Base-by-base conservation (phyloP, 1,284 basidiomycete species). In the Abortiporus biennis region DNA sequence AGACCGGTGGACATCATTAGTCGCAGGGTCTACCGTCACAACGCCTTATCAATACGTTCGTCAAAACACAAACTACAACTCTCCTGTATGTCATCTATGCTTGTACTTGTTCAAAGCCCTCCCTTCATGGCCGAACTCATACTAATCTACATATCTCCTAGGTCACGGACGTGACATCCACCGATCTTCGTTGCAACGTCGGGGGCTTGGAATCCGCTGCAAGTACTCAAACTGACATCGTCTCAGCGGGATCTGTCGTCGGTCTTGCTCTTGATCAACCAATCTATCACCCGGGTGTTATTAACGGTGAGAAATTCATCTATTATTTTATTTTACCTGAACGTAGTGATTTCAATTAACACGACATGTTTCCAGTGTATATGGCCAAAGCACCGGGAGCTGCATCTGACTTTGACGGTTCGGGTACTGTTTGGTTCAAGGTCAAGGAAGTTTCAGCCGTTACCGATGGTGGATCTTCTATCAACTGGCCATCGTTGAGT, bases 171-270 rank as follows among this genome's bases (percentile, higher is more conserved):
- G 40, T 42, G 20, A 63, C 51, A 21, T 61, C 57, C 41, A 42
- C 54, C 20, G 65, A 68, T 47, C 59, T 70, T 50, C 56, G 67
- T 15, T 71, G 68, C 58, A 68, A 70, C 54, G 62, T 59, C 43
- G 56, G 59, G 5, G 27, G 37, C 17, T 27, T 17, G 11, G 50
- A 48, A 27, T 63, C 63, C 11, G 42, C 52, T 24, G 56, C 58
- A 3, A 59, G 61, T 4, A 63, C 68, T 12, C 30, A 44, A 19
- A 58, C 55, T 1, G 41, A 40, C 31, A 54, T 47, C 21, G 59
- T 63, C 29, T 47, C 53, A 8, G 62, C 62, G 2, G 62, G 62
- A 23, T 53, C 54, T 1, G 53, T 50, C 12, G 47, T 63, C 35
- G 56, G 60, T 21, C 48, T 61, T 47, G 47, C 46, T 13, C 45